Conservation (phyloP, 805 yeast genomes). For the Naumovozyma castellii region DNA sequence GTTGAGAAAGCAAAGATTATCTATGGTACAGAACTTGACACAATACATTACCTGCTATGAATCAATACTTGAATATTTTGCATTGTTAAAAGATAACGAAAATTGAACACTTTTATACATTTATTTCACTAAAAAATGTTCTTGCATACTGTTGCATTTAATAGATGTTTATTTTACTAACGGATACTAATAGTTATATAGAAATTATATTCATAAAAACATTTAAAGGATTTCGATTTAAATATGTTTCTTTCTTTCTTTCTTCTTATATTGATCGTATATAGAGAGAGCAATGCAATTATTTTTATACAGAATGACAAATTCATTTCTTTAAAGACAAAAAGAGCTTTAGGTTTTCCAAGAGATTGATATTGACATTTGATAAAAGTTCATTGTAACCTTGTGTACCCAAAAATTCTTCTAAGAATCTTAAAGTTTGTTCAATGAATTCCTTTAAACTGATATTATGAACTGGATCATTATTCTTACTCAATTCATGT, state of each 20-base stretch:
- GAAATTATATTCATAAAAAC: no score
- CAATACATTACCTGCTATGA: conserved; percentile 70
- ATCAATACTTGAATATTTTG: conserved; percentile 29
- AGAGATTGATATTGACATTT: conserved; percentile 14
- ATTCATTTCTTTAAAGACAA: conserved; percentile 4
- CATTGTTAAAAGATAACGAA: conserved; percentile 9
- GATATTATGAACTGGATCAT: conserved; percentile 48
- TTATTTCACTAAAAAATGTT: background rate
- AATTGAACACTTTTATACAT: background rate
- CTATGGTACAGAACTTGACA: conserved; percentile 71
- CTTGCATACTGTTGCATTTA: no score
- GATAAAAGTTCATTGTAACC: conserved; percentile 18
- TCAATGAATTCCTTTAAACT: conserved; percentile 39
- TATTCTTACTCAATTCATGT: conserved; percentile 28
- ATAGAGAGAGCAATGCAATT: no score
- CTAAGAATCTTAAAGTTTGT: conserved; percentile 21
- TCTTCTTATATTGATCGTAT: no score
- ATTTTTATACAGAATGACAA: no score
- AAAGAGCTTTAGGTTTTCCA: conserved; percentile 24
- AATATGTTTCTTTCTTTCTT: no score
- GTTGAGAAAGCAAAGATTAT: conserved; percentile 57
- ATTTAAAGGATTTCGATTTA: no score
- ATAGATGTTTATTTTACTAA: no score
- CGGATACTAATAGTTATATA: no score
- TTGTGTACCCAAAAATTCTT: conserved; percentile 18